These are phyloP conservation scores for Vitis riparia DNA, from an alignment of 164 flowering plant species.

Conservation along the genomic window DNA sequence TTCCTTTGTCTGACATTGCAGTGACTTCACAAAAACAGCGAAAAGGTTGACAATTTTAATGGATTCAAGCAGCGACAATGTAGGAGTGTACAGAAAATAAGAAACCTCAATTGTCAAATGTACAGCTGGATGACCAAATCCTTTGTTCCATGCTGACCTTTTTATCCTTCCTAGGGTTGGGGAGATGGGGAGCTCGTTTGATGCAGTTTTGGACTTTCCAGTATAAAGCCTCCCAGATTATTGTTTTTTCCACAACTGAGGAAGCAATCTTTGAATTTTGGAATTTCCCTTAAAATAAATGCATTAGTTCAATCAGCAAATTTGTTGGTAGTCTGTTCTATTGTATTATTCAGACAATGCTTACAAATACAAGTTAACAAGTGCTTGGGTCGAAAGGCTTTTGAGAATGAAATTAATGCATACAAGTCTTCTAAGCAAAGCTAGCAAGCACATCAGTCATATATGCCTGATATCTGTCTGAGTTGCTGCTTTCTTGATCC, in stretches of 20 bases:
- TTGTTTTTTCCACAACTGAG: not conserved
- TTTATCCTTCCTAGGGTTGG: constrained; percentile 11
- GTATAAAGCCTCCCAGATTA: not conserved
- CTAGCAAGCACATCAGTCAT: no score
- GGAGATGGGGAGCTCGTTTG: constrained; percentile 11
- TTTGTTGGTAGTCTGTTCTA: not conserved
- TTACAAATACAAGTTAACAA: no score
- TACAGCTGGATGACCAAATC: constrained; percentile 38
- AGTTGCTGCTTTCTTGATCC: no score
- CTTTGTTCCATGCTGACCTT: constrained; percentile 23
- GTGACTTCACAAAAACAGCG: constrained; percentile 64
- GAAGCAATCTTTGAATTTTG: constrained; percentile 5
- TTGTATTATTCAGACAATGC: no score
- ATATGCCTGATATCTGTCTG: no score
- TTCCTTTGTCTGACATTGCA: constrained; percentile 30
- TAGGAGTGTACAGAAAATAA: constrained; percentile 37
- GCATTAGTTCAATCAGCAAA: not conserved
- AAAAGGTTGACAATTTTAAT: constrained; percentile 61
- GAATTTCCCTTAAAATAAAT: not conserved
- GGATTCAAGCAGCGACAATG: constrained; percentile 60
- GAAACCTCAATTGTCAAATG: constrained; percentile 31
- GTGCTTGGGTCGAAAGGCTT: no score
- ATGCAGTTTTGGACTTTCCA: constrained; percentile 16
- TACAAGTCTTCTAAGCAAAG: no score
- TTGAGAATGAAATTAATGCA: no score